A percentile compares a stretch with the other conserved stretches of the same genome.
Conservation (phyloP, 83 land plant genomes). For the Picea abies region DNA sequence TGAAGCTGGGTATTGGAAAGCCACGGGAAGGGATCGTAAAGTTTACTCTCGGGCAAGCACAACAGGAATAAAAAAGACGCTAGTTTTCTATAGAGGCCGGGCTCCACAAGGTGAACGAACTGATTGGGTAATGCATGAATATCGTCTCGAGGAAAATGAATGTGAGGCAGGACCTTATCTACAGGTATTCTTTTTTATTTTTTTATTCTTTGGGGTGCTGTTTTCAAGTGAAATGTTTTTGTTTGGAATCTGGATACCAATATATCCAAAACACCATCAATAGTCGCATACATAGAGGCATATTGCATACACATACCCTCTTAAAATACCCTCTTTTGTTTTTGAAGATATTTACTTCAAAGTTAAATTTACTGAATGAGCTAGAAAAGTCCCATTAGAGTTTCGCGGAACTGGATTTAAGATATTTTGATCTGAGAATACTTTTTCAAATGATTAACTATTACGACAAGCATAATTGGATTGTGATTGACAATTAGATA, state of each 20-base stretch:
- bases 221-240: background rate
- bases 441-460: too few relatives aligned
- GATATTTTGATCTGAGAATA: too few relatives aligned
- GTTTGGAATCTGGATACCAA: background rate
- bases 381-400: slow-evolving; percentile 17
- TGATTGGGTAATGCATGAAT: slow-evolving; percentile 79
- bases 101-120: slow-evolving; percentile 67
- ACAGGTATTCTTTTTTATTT: background rate
- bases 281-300: background rate
- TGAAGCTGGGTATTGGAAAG: slow-evolving; percentile 66
- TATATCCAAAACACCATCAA: background rate
- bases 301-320: background rate
- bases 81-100: slow-evolving; percentile 62
- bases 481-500: too few relatives aligned
- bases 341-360: background rate
- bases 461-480: too few relatives aligned
- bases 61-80: slow-evolving; percentile 59
- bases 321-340: background rate
- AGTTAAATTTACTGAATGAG: background rate
- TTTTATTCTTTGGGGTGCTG: background rate
- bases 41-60: slow-evolving; percentile 23
- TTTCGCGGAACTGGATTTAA: too few relatives aligned
- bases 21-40: slow-evolving; percentile 56
- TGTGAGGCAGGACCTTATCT: slow-evolving; percentile 1
- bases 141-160: slow-evolving; percentile 36